These are phyloP conservation scores for Xerocomus amazonicus DNA, from an alignment of 1,284 basidiomycete genomes.

Conservation along the genomic window DNA sequence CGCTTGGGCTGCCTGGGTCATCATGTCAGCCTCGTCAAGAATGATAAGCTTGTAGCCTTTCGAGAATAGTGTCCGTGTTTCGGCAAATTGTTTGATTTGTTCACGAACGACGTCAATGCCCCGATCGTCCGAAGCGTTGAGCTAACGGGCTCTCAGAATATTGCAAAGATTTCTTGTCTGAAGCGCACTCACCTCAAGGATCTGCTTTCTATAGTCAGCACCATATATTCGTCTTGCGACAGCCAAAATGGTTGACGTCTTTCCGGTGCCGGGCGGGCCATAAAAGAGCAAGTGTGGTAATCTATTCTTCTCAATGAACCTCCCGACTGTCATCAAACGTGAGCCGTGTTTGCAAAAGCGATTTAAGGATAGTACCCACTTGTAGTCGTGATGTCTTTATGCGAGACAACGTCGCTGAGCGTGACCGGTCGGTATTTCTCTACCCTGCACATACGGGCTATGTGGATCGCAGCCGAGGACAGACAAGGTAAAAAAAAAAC, in stretches of 20 bases:
- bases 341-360: not conserved
- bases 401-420: conserved; percentile 89
- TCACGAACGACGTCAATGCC: conserved; percentile 98
- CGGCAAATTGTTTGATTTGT: conserved; percentile 98
- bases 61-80: conserved; percentile 87
- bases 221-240: conserved; percentile 95
- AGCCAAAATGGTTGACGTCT: conserved; percentile 97
- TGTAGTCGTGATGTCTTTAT: conserved; percentile 89
- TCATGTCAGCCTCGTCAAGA: conserved; percentile 99
- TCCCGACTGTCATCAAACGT: conserved; percentile 67
- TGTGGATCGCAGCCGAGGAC: conserved; percentile 1
- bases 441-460: conserved; percentile 57
- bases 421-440: conserved; percentile 92
- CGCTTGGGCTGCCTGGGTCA: conserved; percentile 97
- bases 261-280: conserved; percentile 96
- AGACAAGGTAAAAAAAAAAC: conserved; percentile 16
- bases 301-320: conserved; percentile 93
- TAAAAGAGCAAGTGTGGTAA: conserved; percentile 97
- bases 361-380: conserved; percentile 51
- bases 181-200: conserved; percentile 73
- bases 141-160: conserved; percentile 39
- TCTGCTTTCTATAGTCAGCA: conserved; percentile 78
- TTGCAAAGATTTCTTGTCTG: not conserved
- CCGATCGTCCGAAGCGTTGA: conserved; percentile 97
- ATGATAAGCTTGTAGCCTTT: conserved; percentile 98